These are phyloP conservation scores for Hansfordia pulvinata DNA, from an alignment of 2,329 filamentous ascomycete species.

Conservation along the genomic window DNA sequence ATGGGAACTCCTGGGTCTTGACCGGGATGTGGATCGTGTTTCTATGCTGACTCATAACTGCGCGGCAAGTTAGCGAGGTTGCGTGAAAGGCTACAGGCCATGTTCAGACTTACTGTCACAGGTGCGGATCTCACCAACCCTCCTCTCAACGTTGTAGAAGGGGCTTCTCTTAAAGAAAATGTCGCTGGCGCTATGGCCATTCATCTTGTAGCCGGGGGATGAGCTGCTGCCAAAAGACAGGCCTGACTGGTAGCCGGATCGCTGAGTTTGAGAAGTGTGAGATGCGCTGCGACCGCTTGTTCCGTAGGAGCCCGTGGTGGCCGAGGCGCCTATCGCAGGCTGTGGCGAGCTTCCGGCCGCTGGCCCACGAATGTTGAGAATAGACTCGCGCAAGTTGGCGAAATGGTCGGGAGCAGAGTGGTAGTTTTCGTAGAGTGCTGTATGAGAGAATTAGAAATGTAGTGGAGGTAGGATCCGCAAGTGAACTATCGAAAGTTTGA, in stretches of 20 bases:
- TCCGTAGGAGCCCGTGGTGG: too few species aligned
- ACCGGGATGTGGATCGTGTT: slow-evolving; percentile 32
- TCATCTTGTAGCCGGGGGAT: too few species aligned
- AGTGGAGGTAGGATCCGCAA: too few species aligned
- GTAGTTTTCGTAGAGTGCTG: slow-evolving; percentile 12
- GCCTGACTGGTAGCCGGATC: too few species aligned
- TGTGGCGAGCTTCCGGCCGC: too few species aligned
- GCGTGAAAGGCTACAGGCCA: background rate
- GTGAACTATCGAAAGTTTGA: too few species aligned
- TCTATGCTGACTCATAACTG: slow-evolving; percentile 41
- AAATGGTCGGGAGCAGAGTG: slow-evolving; percentile 5
- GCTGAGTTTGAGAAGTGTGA: too few species aligned
- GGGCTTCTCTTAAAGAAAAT: slow-evolving; percentile 56
- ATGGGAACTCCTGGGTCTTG: slow-evolving; percentile 33
- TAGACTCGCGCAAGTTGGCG: slow-evolving; percentile 6
- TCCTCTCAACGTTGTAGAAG: slow-evolving; percentile 61
- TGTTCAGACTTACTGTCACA: slow-evolving; percentile 52
- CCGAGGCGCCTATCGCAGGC: too few species aligned
- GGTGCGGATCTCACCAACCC: slow-evolving; percentile 49
- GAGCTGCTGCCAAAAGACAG: too few species aligned
- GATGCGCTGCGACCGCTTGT: too few species aligned
- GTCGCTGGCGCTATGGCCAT: too few species aligned
- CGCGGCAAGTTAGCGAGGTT: background rate
- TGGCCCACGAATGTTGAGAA: slow-evolving; percentile 4
- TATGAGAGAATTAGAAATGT: too few species aligned